Evolutionary conservation across 2,329 filamentous ascomycete genomes (phyloP).

Genomic region (Dactylellina sp.): DNA sequence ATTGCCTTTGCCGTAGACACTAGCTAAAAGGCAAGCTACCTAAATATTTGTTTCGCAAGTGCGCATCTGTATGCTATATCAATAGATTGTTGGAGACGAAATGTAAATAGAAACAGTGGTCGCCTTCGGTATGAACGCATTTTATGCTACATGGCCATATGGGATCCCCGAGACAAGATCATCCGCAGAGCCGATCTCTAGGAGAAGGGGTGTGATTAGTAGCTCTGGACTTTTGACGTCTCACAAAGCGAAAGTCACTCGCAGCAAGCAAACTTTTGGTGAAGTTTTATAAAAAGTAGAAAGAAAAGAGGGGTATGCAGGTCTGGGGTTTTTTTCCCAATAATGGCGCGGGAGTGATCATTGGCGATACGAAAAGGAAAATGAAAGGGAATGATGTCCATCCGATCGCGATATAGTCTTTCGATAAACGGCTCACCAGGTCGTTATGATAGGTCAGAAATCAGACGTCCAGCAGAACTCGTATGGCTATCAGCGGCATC

Average conservation of each 20-base stretch:
- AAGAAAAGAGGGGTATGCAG: conserved; percentile 40
- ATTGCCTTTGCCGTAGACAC: background rate
- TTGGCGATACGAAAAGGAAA: conserved; percentile 38
- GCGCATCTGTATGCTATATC: conserved; percentile 5
- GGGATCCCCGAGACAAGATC: conserved; percentile 57
- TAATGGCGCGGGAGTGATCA: conserved; percentile 3
- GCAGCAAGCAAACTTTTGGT: conserved; percentile 7
- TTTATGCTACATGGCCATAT: conserved; percentile 52
- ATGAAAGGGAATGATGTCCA: conserved; percentile 17
- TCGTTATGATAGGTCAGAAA: conserved; percentile 33
- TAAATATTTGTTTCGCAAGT: conserved; percentile 18
- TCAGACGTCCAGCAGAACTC: conserved; percentile 16
- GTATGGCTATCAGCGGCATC: conserved; percentile 56
- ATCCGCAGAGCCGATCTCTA: conserved; percentile 31
- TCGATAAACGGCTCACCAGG: conserved; percentile 46
- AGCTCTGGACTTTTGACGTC: conserved; percentile 12
- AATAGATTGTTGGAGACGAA: conserved; percentile 20
- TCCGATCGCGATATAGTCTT: conserved; percentile 47
- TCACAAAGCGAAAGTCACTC: conserved; percentile 41
- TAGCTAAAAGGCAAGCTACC: conserved; percentile 25
- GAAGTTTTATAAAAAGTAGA: background rate
- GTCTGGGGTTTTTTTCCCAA: conserved; percentile 26
- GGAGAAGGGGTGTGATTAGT: conserved; percentile 32
- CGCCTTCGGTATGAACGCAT: conserved; percentile 23
- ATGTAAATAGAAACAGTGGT: conserved; percentile 14